Conservation (phyloP, 2,329 filamentous ascomycete species). For the Fusarium penzigii region DNA sequence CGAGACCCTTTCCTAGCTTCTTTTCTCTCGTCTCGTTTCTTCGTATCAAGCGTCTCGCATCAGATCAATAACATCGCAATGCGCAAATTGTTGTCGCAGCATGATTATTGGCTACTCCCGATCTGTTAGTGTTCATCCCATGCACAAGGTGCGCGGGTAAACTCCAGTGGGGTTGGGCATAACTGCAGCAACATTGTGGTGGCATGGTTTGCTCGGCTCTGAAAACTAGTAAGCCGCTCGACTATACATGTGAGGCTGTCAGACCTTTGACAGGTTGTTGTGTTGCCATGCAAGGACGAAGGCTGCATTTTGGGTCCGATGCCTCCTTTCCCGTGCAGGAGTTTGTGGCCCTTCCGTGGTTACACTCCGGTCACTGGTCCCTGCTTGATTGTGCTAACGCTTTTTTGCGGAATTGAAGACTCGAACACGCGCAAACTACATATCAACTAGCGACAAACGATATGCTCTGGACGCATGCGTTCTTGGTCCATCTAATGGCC, state of each 20-base stretch:
- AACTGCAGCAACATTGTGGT: constrained; percentile 26
- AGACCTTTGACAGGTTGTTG: constrained; percentile 28
- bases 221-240: not conserved
- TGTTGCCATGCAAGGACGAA: constrained; percentile 32
- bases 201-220: not conserved
- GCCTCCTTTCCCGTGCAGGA: constrained; percentile 6
- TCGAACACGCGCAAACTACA: not conserved
- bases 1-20: constrained; percentile 6
- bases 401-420: not conserved
- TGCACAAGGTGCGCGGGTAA: constrained; percentile 17
- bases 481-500: not conserved
- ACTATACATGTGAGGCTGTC: constrained; percentile 23
- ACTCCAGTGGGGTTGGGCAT: constrained; percentile 31
- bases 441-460: not conserved
- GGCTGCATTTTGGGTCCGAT: constrained; percentile 19
- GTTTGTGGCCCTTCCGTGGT: not conserved
- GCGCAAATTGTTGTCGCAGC: constrained; percentile 15
- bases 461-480: not conserved
- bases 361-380: not conserved
- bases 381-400: not conserved
- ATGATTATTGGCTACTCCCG: constrained; percentile 13
- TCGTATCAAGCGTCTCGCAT: constrained; percentile 18
- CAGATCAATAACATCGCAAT: constrained; percentile 12
- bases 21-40: constrained; percentile 11
- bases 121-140: constrained; percentile 12